phyloP scores from a whole-genome alignment of 2,329 filamentous ascomycete species.

The Geosmithia putterillii region DNA sequence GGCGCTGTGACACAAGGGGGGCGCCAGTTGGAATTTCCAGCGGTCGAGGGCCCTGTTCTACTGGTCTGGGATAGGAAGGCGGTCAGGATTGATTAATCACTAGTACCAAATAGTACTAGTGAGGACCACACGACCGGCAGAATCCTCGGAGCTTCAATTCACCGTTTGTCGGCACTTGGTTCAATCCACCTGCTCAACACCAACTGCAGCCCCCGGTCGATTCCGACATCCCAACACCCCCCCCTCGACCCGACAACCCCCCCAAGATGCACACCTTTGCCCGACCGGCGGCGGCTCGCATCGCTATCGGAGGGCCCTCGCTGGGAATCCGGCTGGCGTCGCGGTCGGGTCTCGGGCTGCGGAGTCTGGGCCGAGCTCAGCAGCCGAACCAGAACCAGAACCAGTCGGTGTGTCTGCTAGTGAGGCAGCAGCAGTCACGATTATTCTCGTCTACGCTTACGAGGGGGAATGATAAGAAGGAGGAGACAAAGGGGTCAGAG shows the following conservation, averaged over 20 bases:
- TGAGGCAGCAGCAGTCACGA: no score
- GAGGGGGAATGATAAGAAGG: neutral
- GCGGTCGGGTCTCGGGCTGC: neutral
- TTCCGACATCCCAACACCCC: neutral
- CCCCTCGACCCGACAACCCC: neutral
- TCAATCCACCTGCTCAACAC: no score
- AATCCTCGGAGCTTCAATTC: neutral
- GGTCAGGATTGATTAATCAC: no score
- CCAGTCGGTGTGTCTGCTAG: neutral
- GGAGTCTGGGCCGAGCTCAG: neutral
- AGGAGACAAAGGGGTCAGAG: neutral
- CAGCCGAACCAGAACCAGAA: neutral
- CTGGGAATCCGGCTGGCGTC: neutral
- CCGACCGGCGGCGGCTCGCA: conserved; percentile 16
- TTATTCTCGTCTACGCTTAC: neutral
- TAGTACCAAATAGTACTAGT: no score
- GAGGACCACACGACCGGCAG: neutral
- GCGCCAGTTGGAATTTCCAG: no score
- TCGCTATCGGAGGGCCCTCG: conserved; percentile 7
- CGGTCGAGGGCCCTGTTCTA: no score
- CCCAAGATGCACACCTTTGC: conserved; percentile 20
- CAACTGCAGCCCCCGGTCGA: no score
- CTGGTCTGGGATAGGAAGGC: conserved; percentile 1
- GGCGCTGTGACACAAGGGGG: no score
- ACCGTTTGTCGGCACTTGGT: no score